Conservation (phyloP, 768 basidiomycete species). For the Boletus subparvulus region DNA sequence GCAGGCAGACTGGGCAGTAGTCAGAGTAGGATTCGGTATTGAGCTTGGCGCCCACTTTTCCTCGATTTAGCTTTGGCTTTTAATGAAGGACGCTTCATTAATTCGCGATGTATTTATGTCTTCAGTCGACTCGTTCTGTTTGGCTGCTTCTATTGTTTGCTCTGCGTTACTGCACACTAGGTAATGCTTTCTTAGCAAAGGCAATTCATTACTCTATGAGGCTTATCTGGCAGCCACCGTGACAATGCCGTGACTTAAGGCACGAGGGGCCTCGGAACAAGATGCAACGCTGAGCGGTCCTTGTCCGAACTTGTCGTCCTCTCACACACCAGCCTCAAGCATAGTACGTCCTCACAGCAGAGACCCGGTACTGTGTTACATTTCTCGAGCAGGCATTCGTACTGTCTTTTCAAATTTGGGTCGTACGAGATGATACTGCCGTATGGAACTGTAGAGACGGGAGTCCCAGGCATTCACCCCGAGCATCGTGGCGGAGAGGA, state of each 20-base stretch:
- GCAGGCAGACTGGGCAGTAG: slow-evolving; percentile 31
- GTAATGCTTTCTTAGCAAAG: neutral
- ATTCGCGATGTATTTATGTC: slow-evolving; percentile 16
- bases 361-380: neutral
- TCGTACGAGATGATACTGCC: slow-evolving; percentile 65
- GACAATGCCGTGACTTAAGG: neutral
- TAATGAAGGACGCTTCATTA: slow-evolving; percentile 11
- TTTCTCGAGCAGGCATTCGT: neutral
- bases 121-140: slow-evolving; percentile 8
- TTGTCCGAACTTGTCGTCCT: neutral
- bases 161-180: neutral
- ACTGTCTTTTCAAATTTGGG: slow-evolving; percentile 7
- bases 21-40: slow-evolving; percentile 33
- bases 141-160: slow-evolving; percentile 3
- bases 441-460: slow-evolving; percentile 57
- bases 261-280: neutral
- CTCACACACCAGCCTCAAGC: neutral
- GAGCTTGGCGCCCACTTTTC: slow-evolving; percentile 2
- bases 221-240: neutral
- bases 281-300: no score
- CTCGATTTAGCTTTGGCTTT: slow-evolving; percentile 12
- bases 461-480: slow-evolving; percentile 24
- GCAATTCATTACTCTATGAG: no score
- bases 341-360: neutral
- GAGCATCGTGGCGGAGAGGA: slow-evolving; percentile 16